Evolutionary conservation across 129 eudicot species (phyloP).

Genomic region (Flaveria brownii): DNA sequence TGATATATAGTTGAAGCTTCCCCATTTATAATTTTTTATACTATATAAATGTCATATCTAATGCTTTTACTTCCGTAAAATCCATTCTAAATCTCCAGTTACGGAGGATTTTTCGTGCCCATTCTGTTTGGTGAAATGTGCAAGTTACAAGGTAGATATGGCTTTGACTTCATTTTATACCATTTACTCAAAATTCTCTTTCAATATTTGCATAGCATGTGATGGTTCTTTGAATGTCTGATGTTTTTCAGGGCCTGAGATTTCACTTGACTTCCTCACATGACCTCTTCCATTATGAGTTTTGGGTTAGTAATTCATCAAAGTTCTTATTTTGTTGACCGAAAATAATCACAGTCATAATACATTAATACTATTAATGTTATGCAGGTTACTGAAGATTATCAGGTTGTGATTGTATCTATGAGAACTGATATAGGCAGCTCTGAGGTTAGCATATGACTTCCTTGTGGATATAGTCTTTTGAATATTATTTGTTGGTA

Average conservation of each 20-base stretch:
- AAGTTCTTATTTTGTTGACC: constrained; percentile 13
- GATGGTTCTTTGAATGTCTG: constrained; percentile 7
- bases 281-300: constrained; percentile 87
- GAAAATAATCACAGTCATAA: constrained; percentile 20
- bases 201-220: constrained; percentile 3
- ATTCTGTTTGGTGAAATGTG: constrained; percentile 93
- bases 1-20: constrained; percentile 3
- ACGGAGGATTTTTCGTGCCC: constrained; percentile 96
- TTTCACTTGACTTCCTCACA: constrained; percentile 78
- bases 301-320: constrained; percentile 67
- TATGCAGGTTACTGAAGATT: constrained; percentile 77
- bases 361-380: not conserved
- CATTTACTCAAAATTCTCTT: constrained; percentile 13
- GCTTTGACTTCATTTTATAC: constrained; percentile 22
- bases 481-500: constrained; percentile 19
- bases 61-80: constrained; percentile 12
- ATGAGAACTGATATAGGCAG: constrained; percentile 60
- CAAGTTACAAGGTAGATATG: constrained; percentile 72
- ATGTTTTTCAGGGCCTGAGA: constrained; percentile 67
- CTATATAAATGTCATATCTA: constrained; percentile 11
- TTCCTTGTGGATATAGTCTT: constrained; percentile 9
- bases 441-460: constrained; percentile 65
- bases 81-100: constrained; percentile 54
- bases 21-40: not conserved
- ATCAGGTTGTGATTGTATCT: constrained; percentile 81